phyloP scores from a whole-genome alignment of 2,329 filamentous ascomycete genomes.

The Calonectria ilicicola region DNA sequence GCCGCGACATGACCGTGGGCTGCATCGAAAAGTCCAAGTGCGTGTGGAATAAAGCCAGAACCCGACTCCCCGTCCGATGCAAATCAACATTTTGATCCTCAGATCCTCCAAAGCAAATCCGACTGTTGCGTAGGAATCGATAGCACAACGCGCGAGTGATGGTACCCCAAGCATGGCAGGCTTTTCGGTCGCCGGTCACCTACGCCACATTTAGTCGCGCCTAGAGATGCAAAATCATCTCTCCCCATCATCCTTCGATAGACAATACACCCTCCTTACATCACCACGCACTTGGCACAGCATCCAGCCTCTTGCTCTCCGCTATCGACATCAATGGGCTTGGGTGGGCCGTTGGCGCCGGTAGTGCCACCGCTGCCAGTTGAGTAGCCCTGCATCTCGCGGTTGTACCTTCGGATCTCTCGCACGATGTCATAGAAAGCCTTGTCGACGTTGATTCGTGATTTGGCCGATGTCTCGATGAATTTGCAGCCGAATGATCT shows the following conservation, averaged over 20 bases:
- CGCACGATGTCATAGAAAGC: slow-evolving; percentile 98
- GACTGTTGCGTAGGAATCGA: slow-evolving; percentile 34
- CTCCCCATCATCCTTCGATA: slow-evolving; percentile 27
- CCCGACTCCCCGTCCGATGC: slow-evolving; percentile 55
- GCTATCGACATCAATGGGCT: slow-evolving; percentile 85
- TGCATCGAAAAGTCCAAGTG: slow-evolving; percentile 38
- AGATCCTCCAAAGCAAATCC: slow-evolving; percentile 32
- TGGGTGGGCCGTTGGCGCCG: slow-evolving; percentile 69
- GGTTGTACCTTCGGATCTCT: slow-evolving; percentile 98
- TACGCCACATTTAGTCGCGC: slow-evolving; percentile 18
- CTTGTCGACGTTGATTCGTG: slow-evolving; percentile 97
- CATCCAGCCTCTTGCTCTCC: slow-evolving; percentile 78
- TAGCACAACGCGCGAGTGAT: slow-evolving; percentile 27
- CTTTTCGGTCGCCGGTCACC: slow-evolving; percentile 25
- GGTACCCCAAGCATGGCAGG: slow-evolving; percentile 24
- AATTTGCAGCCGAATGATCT: slow-evolving; percentile 95
- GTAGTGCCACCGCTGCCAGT: slow-evolving; percentile 75
- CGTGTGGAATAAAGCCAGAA: slow-evolving; percentile 48
- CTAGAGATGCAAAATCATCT: slow-evolving; percentile 24
- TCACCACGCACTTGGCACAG: slow-evolving; percentile 88
- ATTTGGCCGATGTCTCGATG: slow-evolving; percentile 99
- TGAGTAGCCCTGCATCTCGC: slow-evolving; percentile 92
- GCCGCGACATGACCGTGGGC: slow-evolving; percentile 37
- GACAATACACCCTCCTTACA: slow-evolving; percentile 67
- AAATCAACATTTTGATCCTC: slow-evolving; percentile 42